These are phyloP conservation scores for Lotmaria passim DNA, from an alignment of 208 protist species.

Conservation along the genomic window DNA sequence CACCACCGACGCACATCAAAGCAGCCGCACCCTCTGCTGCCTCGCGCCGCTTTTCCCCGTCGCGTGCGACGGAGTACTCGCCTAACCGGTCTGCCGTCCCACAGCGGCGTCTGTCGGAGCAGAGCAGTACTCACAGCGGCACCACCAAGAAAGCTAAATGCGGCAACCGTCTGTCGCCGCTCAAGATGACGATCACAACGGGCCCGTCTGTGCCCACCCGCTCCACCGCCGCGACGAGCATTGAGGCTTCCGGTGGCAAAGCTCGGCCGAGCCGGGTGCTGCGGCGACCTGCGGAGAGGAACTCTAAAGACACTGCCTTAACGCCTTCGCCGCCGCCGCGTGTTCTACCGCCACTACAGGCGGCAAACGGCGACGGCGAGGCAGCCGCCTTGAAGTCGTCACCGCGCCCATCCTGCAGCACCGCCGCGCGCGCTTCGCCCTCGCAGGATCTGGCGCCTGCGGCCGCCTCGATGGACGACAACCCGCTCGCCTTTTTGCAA, in stretches of 20 bases:
- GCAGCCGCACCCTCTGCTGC: slow-evolving; percentile 20
- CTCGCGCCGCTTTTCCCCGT: slow-evolving; percentile 13
- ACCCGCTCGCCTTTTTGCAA: slow-evolving; percentile 58
- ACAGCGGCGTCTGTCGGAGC: slow-evolving; percentile 17
- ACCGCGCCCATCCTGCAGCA: not conserved
- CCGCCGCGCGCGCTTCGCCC: not conserved
- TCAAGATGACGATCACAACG: slow-evolving; percentile 5
- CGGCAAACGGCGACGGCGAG: not conserved
- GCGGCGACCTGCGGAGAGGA: slow-evolving; percentile 4
- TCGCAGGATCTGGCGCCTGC: slow-evolving; percentile 18
- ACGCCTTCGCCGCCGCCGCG: slow-evolving; percentile 19
- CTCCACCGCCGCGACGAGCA: not conserved
- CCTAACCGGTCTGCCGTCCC: slow-evolving; percentile 18
- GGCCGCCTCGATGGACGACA: slow-evolving; percentile 22
- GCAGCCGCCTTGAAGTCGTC: not conserved
- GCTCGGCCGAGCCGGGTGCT: slow-evolving; percentile 4
- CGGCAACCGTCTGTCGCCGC: slow-evolving; percentile 10
- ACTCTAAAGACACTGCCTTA: not conserved
- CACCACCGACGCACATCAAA: slow-evolving; percentile 3
- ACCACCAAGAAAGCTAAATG: not conserved
- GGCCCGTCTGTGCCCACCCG: no score
- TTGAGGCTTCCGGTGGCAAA: not conserved
- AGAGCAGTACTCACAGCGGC: not conserved
- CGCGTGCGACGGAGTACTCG: slow-evolving; percentile 3
- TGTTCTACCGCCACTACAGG: slow-evolving; percentile 31